Conservation (phyloP, 2,329 filamentous ascomycete species). For the Aspergillus versicolor region DNA sequence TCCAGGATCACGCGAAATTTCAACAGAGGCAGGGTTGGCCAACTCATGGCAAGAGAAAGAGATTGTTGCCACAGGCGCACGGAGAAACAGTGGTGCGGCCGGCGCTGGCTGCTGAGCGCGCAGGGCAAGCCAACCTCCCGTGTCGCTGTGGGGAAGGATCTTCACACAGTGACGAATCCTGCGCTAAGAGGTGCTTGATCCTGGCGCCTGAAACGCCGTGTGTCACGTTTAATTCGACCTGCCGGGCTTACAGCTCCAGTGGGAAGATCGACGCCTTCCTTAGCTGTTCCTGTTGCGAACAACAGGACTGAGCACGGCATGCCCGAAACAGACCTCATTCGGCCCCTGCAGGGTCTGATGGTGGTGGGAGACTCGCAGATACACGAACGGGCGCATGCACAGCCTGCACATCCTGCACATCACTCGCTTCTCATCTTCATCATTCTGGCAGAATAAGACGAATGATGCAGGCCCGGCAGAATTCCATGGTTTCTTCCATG, state of each 20-base stretch:
- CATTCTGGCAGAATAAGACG: neutral
- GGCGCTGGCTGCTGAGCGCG: neutral
- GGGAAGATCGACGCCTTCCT: neutral
- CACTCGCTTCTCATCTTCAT: neutral
- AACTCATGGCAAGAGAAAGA: neutral
- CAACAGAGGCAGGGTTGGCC: neutral
- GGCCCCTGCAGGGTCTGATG: too few species aligned
- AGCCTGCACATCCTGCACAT: too few species aligned
- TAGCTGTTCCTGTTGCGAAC: too few species aligned
- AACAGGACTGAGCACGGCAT: too few species aligned
- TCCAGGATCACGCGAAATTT: neutral
- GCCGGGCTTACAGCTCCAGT: neutral
- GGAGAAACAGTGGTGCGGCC: slow-evolving; percentile 4
- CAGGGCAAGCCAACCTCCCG: neutral
- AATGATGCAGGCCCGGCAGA: neutral
- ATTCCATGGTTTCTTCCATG: too few species aligned
- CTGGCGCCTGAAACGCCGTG: neutral
- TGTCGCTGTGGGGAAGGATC: slow-evolving; percentile 7
- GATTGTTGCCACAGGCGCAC: too few species aligned
- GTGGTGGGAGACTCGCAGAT: too few species aligned
- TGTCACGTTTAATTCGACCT: slow-evolving; percentile 7
- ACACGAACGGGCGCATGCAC: too few species aligned
- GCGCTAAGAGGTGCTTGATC: slow-evolving; percentile 1
- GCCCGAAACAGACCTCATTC: neutral
- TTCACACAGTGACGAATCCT: slow-evolving; percentile 6